Base-by-base conservation (phyloP, 2,329 filamentous ascomycete species). In the Coniochaeta prunicola region DNA sequence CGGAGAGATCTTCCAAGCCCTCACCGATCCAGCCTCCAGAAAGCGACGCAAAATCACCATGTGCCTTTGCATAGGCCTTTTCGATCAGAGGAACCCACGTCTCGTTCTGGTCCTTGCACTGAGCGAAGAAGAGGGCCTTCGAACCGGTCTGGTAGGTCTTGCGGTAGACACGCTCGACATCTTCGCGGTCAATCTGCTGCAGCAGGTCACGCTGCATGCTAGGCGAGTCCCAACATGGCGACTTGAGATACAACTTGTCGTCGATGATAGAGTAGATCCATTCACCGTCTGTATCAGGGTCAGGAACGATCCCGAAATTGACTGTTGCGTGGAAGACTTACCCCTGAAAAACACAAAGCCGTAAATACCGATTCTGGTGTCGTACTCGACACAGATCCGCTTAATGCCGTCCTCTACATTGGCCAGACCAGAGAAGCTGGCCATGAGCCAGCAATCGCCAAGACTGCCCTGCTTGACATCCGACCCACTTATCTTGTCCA, bases 231-330 rank as follows among this genome's bases (percentile, higher is more conserved):
- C 91, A 96, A 68, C 89, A 88, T 4, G 90, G 88, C 1, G 89
- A 90, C 60, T 87, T 90, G 19, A 96, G 81, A 70, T 90, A 96
- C 2, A 96, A 80, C 73, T 96, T 96, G 72, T 96, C 92, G 68
- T 96, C 92, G 60, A 96, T 86, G 62, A 96, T 92, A 59, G 90
- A 92, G 65, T 92, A 91, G 59, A 93, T 89, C 92, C 91, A 96
- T 72, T 94, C 90, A 57, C 91, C 91, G 67, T 96, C 91, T 73
- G 57, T 1, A 26, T 17, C 30, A 10, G n/a, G 19, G 59, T 64
- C 57, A 61, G 61, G 12, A 26, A n/a, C 7, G 19, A 6, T 36
- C 12, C 12, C 19, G 2, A 40, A 24, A 34, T 30, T 6, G 19
- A 24, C 19, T 26, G 40, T n/a, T 5, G 13, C 28, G 19, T 24